A percentile compares a stretch with the other conserved stretches of the same genome.
Conservation (phyloP, 306 rosid species). For the Vicia faba region DNA sequence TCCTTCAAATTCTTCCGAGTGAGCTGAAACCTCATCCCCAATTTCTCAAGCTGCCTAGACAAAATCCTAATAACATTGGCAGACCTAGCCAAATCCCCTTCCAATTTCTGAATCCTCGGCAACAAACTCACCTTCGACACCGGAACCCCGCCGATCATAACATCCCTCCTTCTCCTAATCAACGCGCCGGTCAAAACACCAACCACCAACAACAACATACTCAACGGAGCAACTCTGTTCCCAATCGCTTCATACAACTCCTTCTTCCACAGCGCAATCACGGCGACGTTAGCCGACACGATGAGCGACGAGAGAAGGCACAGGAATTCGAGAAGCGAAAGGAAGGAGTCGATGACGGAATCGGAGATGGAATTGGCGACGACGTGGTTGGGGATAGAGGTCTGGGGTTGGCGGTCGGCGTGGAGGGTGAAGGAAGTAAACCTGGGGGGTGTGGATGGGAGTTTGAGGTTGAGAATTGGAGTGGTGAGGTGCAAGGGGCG, state of each 20-base stretch:
- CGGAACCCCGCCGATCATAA: conserved; percentile 47
- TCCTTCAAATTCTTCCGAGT: conserved; percentile 69
- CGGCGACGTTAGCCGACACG: conserved; percentile 44
- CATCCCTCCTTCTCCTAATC: conserved; percentile 64
- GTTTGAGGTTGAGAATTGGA: conserved; percentile 36
- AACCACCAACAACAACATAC: conserved; percentile 47
- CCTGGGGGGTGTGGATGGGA: conserved; percentile 12
- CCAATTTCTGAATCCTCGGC: conserved; percentile 77
- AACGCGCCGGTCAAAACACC: conserved; percentile 63
- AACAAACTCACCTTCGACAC: conserved; percentile 66
- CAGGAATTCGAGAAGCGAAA: conserved; percentile 57
- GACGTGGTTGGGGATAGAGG: conserved; percentile 17
- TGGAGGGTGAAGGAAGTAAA: conserved; percentile 32
- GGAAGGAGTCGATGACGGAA: conserved; percentile 55
- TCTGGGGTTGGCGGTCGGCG: conserved; percentile 42
- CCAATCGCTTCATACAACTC: conserved; percentile 42
- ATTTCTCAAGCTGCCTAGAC: conserved; percentile 89
- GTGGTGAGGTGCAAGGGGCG: conserved; percentile 38
- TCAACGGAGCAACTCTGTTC: conserved; percentile 42
- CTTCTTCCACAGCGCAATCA: conserved; percentile 47
- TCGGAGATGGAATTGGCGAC: conserved; percentile 50
- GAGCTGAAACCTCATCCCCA: conserved; percentile 76
- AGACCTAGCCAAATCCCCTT: conserved; percentile 71
- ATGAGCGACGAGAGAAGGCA: conserved; percentile 60
- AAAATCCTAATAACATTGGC: conserved; percentile 57